phyloP scores from a whole-genome alignment of 108 stramenopile species.

The Cyclotella choctawhatcheeana region DNA sequence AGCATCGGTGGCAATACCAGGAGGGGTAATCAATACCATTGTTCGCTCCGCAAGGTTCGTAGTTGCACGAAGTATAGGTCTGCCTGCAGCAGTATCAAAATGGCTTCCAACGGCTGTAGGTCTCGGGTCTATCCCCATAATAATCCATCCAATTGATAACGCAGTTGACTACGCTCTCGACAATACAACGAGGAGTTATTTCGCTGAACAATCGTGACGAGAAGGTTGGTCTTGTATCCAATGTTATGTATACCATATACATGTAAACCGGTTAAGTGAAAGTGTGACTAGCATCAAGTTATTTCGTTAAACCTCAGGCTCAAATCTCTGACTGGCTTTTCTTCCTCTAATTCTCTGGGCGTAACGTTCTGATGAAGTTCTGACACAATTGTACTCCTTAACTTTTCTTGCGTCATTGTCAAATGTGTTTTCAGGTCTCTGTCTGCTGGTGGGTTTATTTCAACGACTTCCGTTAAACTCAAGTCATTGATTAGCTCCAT shows the following conservation, averaged over 20 bases:
- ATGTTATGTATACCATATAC: no score
- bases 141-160: conserved; percentile 78
- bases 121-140: conserved; percentile 72
- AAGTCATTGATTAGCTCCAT: conserved; percentile 26
- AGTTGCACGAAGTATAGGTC: conserved; percentile 51
- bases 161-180: conserved; percentile 72
- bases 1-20: conserved; percentile 79
- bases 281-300: no score
- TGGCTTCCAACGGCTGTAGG: conserved; percentile 80
- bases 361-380: conserved; percentile 34
- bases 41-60: conserved; percentile 71
- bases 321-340: background rate
- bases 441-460: conserved; percentile 14
- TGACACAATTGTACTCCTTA: conserved; percentile 17
- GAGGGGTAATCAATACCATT: conserved; percentile 76
- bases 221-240: background rate
- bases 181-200: conserved; percentile 57
- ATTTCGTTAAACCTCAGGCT: background rate
- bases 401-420: conserved; percentile 26
- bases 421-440: conserved; percentile 20
- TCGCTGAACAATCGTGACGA: conserved; percentile 15
- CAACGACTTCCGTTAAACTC: conserved; percentile 2
- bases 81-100: conserved; percentile 57
- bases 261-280: no score
- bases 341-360: conserved; percentile 9